phyloP scores from a whole-genome alignment of 1,139 yeast species.

The Yamadazyma buinensis region DNA sequence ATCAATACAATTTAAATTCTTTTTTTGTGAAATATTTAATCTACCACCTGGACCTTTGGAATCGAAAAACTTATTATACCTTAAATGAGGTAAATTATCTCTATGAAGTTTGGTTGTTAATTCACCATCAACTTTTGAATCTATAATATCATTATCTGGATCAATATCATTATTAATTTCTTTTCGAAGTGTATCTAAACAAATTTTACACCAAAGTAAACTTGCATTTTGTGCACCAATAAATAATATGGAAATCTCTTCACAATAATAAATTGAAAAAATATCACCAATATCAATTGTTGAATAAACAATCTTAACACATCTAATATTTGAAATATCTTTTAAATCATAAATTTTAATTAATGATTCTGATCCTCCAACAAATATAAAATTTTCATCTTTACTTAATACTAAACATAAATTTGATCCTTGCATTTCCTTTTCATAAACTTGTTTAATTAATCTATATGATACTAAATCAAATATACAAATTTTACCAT shows the following conservation, averaged over 20 bases:
- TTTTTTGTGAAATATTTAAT: slow-evolving; percentile 23
- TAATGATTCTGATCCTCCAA: slow-evolving; percentile 88
- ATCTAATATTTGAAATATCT: slow-evolving; percentile 15
- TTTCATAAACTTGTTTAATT: slow-evolving; percentile 30
- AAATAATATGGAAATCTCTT: slow-evolving; percentile 56
- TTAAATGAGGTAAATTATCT: slow-evolving; percentile 63
- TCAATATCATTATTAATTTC: background rate
- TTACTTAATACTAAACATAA: slow-evolving; percentile 59
- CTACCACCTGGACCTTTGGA: slow-evolving; percentile 82
- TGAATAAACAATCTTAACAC: slow-evolving; percentile 72
- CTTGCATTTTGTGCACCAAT: slow-evolving; percentile 94
- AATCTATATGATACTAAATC: slow-evolving; percentile 64
- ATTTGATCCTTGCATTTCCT: slow-evolving; percentile 71
- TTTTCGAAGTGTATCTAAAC: slow-evolving; percentile 5
- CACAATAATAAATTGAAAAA: slow-evolving; percentile 75
- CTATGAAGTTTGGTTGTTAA: slow-evolving; percentile 11
- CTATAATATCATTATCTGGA: background rate
- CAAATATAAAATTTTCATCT: slow-evolving; percentile 62
- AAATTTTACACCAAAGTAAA: slow-evolving; percentile 62
- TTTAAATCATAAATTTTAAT: slow-evolving; percentile 77
- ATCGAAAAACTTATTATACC: slow-evolving; percentile 87
- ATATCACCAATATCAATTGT: slow-evolving; percentile 90
- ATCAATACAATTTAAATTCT: slow-evolving; percentile 6
- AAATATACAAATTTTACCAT: slow-evolving; percentile 72
- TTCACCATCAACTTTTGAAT: background rate